Evolutionary conservation across 139 green algal species (phyloP), one percentile per base, ranked within the genome.

Genomic region (Chara braunii): DNA sequence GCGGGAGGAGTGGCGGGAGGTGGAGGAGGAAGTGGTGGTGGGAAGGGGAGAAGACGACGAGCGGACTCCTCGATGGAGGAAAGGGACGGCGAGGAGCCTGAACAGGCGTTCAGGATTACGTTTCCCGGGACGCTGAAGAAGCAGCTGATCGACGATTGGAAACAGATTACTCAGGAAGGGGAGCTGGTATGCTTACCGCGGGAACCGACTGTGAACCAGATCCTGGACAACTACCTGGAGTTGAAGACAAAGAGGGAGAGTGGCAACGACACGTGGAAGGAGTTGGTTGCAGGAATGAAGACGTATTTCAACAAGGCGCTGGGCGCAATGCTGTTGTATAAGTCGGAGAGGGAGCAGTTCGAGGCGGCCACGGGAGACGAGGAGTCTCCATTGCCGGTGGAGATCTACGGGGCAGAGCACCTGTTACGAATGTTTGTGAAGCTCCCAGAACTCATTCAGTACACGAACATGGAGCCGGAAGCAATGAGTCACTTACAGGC

Each of bases 361-460:
- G 40, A 44, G 70, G 58, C 5, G 5, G 22, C 50, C 11, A 12
- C 24, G 3, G 8, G 29, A 36, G 12, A 30, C 32, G 29, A 3
- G 8, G 58, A 28, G 22, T 23, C 18, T 28, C n/a, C 24, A 9
- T 31, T 9, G 26, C 68, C 70, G 18, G 51, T 31, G 3, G 55
- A 80, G 8, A 43, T 78, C 8, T 78, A 78, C 32, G 70, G 70
- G 8, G 70, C 37, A 11, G 70, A 78, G 70, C 70, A 78, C 67
- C 53, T 78, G n/a, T 35, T 78, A 23, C 48, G 70, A 11, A 55
- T 78, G 18, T 79, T 78, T 31, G 60, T 70, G 9, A 69, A 69
- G 43, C 45, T 69, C 29, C 60, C 60, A 22, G 60, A 69, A 22
- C 60, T 69, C 33, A 44, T 69, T 32, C 24, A 28, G n/a, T 69